Evolutionary conservation across 202 grass and related monocot genomes (phyloP).

Genomic region (Digitaria exilis): DNA sequence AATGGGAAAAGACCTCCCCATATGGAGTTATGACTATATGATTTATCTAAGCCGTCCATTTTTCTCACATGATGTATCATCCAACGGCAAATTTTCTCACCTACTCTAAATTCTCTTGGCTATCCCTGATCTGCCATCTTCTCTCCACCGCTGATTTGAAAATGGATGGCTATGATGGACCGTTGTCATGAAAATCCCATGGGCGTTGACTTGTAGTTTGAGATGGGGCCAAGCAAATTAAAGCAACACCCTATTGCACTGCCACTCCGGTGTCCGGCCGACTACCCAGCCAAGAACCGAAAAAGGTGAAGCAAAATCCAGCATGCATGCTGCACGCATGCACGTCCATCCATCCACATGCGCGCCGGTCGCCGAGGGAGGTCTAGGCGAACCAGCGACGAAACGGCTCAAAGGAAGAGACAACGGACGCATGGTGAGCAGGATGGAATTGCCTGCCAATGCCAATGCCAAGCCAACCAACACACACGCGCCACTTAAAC

Average conservation of each 20-base stretch:
- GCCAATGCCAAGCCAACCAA: not conserved
- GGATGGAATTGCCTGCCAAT: not conserved
- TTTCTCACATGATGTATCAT: no score
- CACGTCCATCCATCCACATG: not conserved
- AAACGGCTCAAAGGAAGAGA: constrained; percentile 41
- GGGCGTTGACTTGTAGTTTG: not conserved
- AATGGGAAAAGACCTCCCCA: no score
- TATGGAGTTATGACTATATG: no score
- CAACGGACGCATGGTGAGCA: constrained; percentile 23
- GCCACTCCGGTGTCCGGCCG: not conserved
- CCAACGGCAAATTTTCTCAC: no score
- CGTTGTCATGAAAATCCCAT: not conserved
- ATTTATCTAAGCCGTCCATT: no score
- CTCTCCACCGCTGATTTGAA: no score
- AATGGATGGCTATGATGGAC: no score
- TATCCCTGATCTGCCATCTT: no score
- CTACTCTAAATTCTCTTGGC: no score
- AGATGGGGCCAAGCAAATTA: not conserved
- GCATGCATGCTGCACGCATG: no score
- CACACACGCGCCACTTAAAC: not conserved
- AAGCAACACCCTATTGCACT: not conserved
- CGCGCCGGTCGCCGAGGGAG: not conserved
- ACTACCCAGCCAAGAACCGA: not conserved
- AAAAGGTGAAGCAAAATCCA: constrained; percentile 16
- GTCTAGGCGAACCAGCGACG: constrained; percentile 38